Base-by-base conservation (phyloP, 495 filamentous ascomycete genomes). In the Tuber borchii region DNA sequence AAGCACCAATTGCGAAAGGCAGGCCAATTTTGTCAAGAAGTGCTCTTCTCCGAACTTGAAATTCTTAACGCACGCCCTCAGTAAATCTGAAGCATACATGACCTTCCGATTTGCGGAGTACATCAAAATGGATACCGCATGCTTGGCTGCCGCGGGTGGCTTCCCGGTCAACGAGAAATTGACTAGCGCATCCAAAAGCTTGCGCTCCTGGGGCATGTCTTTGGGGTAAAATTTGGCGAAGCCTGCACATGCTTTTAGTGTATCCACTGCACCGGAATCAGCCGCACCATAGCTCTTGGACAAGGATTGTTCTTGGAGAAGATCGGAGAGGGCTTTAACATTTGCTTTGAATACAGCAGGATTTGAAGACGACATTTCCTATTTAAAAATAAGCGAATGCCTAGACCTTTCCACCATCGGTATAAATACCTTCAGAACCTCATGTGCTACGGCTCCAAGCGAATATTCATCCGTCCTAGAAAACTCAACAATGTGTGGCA, bases 321-420 rank as follows among this genome's bases (percentile, higher is more conserved):
- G 88, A 80, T 92, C 93, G 84, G 94, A 97, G 74, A 99, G 91
- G 79, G 97, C 94, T 70, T 93, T 92, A 8, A 97, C 90, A 78
- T 98, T 95, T 1, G 93, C 92, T 83, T 93, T 92, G 83, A 99
- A 91, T 14, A 98, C 89, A 74, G 93, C 91, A 0, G 95, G 94
- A 70, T 93, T 96, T 34, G 88, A 89, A 65, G 91, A 89, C 0
- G 95, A 97, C 44, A 99, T 97, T 81, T 98, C 93, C 56, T 65
- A 65, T 16, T 65, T 26, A 34, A 65, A 65, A 34, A 37, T 74
- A 68, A 37, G 51, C 40, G 26, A 74, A 71, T 16, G 46, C 17
- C 51, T 72, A 39, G 9, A 40, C 34, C 73, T 20, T 44, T 8
- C 70, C 31, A 8, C 26, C 12, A 34, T 65, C 16, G 14, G 56